Percentiles rank a stretch among this genome's conserved stretches.
Conservation (phyloP, 768 basidiomycete species). For the Favolaschia claudopus region DNA sequence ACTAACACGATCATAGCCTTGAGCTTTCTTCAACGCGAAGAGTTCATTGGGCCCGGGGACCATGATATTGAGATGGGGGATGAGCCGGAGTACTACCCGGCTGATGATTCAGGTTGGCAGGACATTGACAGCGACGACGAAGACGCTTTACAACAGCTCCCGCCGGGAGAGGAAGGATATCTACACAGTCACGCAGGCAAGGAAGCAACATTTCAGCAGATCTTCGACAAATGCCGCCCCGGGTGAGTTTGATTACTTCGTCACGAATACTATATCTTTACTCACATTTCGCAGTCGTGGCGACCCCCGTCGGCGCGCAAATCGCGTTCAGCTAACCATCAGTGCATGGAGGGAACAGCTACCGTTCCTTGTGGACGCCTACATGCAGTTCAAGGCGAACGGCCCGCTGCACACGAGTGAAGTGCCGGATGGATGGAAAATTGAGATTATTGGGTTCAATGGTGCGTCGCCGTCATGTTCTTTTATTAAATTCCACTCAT, state of each 20-base stretch:
- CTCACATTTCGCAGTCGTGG: no score
- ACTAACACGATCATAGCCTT: neutral
- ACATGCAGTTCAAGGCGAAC: neutral
- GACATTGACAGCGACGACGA: no score
- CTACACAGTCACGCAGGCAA: no score
- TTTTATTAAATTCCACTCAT: neutral
- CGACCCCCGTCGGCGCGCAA: neutral
- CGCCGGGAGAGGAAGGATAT: no score
- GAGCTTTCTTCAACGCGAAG: neutral
- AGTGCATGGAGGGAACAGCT: neutral
- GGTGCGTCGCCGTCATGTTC: no score
- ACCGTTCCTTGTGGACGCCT: neutral
- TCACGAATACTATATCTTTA: no score
- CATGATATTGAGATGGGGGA: neutral
- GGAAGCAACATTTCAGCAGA: no score
- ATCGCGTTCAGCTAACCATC: neutral
- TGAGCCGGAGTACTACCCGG: neutral
- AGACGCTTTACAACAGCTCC: no score
- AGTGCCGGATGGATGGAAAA: neutral
- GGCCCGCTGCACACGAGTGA: neutral
- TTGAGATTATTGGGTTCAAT: neutral
- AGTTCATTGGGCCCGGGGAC: neutral
- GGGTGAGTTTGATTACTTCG: no score
- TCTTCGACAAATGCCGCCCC: no score
- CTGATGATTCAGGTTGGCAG: neutral